Percentiles rank a stretch among this genome's conserved stretches.
Conservation (phyloP, 352 stramenopile species). For the Aphanomyces stellatus region DNA sequence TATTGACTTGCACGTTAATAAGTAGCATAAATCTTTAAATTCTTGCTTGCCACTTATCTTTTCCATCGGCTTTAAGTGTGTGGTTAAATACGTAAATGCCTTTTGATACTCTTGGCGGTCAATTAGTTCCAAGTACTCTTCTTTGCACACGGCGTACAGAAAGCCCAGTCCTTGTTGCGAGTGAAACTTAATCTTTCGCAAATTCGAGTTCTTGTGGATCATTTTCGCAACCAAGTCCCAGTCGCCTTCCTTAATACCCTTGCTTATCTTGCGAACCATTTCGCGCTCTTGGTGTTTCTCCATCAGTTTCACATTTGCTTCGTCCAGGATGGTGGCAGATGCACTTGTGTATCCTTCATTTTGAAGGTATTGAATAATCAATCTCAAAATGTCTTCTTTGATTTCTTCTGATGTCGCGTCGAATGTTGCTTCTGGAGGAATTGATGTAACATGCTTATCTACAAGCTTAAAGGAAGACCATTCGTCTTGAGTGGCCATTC, state of each 20-base stretch:
- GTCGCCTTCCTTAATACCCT: constrained; percentile 72
- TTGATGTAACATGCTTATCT: constrained; percentile 75
- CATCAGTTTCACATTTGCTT: constrained; percentile 76
- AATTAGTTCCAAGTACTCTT: constrained; percentile 85
- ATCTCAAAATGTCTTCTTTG: constrained; percentile 67
- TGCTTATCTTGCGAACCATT: constrained; percentile 56
- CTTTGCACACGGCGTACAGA: constrained; percentile 82
- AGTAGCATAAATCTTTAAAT: constrained; percentile 84
- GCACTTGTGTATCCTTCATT: constrained; percentile 69
- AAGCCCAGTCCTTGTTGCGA: constrained; percentile 64
- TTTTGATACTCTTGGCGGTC: constrained; percentile 85
- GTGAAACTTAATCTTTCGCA: constrained; percentile 42
- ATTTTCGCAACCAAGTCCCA: constrained; percentile 82
- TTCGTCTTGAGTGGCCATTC: not conserved
- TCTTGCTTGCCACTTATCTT: constrained; percentile 77
- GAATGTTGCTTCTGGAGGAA: constrained; percentile 72
- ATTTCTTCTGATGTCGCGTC: constrained; percentile 63
- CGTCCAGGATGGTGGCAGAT: constrained; percentile 80
- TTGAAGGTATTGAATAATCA: constrained; percentile 85
- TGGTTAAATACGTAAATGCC: constrained; percentile 84
- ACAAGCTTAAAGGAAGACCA: constrained; percentile 26
- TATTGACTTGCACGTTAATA: constrained; percentile 84
- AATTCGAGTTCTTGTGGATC: constrained; percentile 66
- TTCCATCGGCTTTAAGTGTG: constrained; percentile 82
- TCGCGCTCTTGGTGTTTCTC: constrained; percentile 66